Evolutionary conservation across 2,329 filamentous ascomycete species (phyloP).

Genomic region (Microdochium trichocladiopsis): DNA sequence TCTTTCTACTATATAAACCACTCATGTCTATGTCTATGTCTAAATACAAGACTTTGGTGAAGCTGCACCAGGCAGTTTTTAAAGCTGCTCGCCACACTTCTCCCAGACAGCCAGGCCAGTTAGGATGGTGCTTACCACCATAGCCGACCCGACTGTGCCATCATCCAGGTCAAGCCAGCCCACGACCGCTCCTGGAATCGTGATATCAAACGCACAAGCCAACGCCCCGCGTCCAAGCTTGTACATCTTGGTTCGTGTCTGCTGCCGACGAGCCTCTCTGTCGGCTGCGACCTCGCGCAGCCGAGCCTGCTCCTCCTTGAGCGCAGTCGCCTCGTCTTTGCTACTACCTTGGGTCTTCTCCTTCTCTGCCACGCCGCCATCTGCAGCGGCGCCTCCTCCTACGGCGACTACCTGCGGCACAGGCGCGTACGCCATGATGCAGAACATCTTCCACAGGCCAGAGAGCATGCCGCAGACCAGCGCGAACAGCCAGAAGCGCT

Average conservation of each 20-base stretch:
- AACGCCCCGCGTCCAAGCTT: slow-evolving; percentile 39
- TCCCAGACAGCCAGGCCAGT: slow-evolving; percentile 57
- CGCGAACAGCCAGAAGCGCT: slow-evolving; percentile 64
- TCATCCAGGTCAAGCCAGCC: slow-evolving; percentile 51
- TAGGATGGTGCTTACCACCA: slow-evolving; percentile 55
- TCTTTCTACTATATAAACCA: too few species aligned
- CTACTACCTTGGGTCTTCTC: slow-evolving; percentile 5
- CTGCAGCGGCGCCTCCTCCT: slow-evolving; percentile 5
- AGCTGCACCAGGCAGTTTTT: too few species aligned
- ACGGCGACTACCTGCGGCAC: slow-evolving; percentile 16
- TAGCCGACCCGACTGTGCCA: slow-evolving; percentile 47
- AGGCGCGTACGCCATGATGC: slow-evolving; percentile 24
- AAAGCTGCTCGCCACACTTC: slow-evolving; percentile 27
- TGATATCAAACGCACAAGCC: slow-evolving; percentile 53
- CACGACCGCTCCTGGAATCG: slow-evolving; percentile 52
- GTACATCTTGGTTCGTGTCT: slow-evolving; percentile 19
- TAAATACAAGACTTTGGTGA: too few species aligned
- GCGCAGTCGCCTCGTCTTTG: slow-evolving; percentile 5
- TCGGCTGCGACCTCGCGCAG: slow-evolving; percentile 23
- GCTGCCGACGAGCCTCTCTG: slow-evolving; percentile 13
- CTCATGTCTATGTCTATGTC: too few species aligned
- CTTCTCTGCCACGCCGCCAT: slow-evolving; percentile 2
- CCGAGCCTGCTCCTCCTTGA: slow-evolving; percentile 25
- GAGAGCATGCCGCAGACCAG: slow-evolving; percentile 43
- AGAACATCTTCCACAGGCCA: slow-evolving; percentile 32